Percentiles rank a stretch among this genome's conserved stretches.
phyloP scores from a whole-genome alignment of 2,329 filamentous ascomycete genomes.

The Lasiodiplodia gonubiensis region DNA sequence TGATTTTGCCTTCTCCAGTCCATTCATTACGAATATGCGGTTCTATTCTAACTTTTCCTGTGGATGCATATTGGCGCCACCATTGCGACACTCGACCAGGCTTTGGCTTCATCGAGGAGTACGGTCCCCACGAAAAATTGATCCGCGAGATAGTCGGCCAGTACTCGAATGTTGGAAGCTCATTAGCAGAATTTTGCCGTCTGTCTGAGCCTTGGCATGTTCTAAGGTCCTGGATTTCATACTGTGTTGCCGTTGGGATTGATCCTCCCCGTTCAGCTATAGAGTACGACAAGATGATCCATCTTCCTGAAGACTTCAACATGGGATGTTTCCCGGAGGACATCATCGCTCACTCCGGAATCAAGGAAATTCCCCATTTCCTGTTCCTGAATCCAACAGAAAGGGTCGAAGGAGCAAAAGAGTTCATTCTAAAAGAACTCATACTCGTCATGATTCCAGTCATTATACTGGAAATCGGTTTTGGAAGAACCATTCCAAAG shows the following conservation, averaged over 20 bases:
- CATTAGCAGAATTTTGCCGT: background rate
- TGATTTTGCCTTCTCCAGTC: background rate
- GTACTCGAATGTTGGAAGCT: background rate
- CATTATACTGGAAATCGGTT: background rate
- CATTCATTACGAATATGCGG: accelerated
- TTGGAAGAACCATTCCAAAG: background rate
- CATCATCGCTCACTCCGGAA: background rate
- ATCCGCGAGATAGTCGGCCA: background rate
- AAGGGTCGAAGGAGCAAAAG: background rate
- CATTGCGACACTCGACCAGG: background rate
- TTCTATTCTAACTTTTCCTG: background rate
- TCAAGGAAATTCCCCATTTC: accelerated
- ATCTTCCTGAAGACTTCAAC: background rate
- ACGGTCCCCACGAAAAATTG: background rate
- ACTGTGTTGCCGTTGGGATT: background rate
- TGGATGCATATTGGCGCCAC: background rate
- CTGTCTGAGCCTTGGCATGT: background rate
- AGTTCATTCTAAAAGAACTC: background rate
- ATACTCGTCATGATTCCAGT: background rate
- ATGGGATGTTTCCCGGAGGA: background rate
- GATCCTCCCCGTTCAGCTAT: accelerated
- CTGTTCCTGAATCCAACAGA: background rate
- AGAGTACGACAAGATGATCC: accelerated
- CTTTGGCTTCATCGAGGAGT: background rate
- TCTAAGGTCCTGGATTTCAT: background rate